phyloP scores from a whole-genome alignment of 148 eudicot species.

The Arctostaphylos glauca region DNA sequence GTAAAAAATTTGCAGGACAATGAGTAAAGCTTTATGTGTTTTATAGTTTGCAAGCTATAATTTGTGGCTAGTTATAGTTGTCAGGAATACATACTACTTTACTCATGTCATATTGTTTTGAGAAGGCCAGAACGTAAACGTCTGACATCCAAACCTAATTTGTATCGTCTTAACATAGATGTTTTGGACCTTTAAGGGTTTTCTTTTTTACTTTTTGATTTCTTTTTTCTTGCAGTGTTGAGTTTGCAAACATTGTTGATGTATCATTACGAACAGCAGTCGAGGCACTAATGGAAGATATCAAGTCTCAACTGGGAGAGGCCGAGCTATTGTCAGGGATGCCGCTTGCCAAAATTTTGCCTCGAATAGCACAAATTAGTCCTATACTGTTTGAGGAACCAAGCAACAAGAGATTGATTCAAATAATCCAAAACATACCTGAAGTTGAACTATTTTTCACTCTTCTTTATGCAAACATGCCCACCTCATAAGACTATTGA shows the following conservation, averaged over 20 bases:
- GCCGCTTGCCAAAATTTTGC: constrained; percentile 78
- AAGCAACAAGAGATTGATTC: constrained; percentile 51
- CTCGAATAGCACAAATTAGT: constrained; percentile 56
- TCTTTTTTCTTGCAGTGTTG: constrained; percentile 51
- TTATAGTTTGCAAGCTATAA: neutral
- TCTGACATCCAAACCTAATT: neutral
- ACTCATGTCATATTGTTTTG: neutral
- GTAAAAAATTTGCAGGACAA: neutral
- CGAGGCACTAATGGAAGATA: constrained; percentile 50
- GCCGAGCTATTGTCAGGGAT: constrained; percentile 44
- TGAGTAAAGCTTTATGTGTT: neutral
- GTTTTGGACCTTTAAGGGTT: neutral
- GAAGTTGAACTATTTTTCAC: constrained; percentile 90
- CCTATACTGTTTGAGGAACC: constrained; percentile 66
- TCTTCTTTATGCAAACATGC: constrained; percentile 65
- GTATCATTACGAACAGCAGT: constrained; percentile 60
- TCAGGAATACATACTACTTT: neutral
- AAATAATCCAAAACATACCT: constrained; percentile 52
- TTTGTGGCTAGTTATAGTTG: neutral
- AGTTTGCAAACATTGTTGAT: constrained; percentile 67
- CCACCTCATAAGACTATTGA: constrained; percentile 21
- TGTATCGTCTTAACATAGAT: neutral
- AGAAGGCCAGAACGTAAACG: neutral
- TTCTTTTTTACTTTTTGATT: neutral
- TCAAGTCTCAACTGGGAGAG: constrained; percentile 47